Percentiles rank a stretch among this genome's conserved stretches.
phyloP scores from a whole-genome alignment of 177 flowering plant species.

The Vitis hybrid region DNA sequence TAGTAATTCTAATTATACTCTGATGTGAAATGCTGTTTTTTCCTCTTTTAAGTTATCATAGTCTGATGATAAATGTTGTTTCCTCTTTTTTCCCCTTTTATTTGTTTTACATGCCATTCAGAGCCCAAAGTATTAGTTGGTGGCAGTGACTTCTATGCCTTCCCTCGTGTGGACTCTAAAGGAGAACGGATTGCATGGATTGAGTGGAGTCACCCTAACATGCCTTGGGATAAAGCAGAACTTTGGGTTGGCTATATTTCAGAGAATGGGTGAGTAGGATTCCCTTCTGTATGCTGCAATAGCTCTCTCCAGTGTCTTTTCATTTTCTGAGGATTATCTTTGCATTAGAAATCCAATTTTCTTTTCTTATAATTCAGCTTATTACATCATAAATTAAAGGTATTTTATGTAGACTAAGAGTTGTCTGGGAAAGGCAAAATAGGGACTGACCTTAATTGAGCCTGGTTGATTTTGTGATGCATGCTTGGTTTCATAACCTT shows the following conservation, averaged over 20 bases:
- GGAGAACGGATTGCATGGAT: constrained; percentile 89
- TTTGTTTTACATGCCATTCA: constrained; percentile 28
- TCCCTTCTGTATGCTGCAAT: neutral
- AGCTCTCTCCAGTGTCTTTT: neutral
- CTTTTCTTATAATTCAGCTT: neutral
- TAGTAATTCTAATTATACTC: neutral
- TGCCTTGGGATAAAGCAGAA: constrained; percentile 98
- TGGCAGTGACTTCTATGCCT: constrained; percentile 96
- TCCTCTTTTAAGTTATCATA: neutral
- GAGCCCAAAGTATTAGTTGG: constrained; percentile 74
- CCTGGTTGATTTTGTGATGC: neutral
- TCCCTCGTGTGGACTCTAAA: constrained; percentile 73
- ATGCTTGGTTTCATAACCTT: too few species aligned
- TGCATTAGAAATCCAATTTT: too few species aligned
- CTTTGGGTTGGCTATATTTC: constrained; percentile 93
- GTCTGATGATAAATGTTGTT: neutral
- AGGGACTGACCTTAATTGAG: neutral
- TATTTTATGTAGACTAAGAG: neutral
- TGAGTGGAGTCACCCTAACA: constrained; percentile 92
- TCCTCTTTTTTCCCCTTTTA: neutral
- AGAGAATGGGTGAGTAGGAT: constrained; percentile 63
- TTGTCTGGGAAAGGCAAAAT: neutral
- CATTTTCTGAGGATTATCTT: too few species aligned
- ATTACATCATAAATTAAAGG: neutral
- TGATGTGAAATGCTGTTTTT: neutral